Evolutionary conservation across 345 rosid species (phyloP), one percentile per base, ranked within the genome.

Genomic region (Stellera chamaejasme): DNA sequence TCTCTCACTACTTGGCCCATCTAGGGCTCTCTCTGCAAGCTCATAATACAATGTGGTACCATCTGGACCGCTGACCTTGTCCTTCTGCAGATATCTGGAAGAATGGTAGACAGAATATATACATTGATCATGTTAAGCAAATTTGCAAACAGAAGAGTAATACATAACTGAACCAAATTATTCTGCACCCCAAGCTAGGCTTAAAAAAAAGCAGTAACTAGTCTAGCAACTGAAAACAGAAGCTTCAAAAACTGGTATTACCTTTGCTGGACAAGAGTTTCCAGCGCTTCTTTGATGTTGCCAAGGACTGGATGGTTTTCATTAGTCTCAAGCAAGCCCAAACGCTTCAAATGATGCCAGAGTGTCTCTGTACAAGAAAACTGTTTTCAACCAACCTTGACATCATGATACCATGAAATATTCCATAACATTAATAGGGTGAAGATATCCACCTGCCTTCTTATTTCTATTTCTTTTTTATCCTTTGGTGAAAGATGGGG

Each of bases 1-100:
- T 64, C 58, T 83, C 54, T 81, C 88, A 1, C 54, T 70, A 41
- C 84, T 70, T 53, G 81, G 79, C 4, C 77, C 74, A 69, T 93
- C 97, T 56, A 80, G 70, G 25, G 94, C 96, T 79, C 97, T 89
- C 82, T 84, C 97, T 13, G 99, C 99, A 63, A 93, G 91, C 70
- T 82, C 85, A 55, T 87, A 93, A 54, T 76, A 70, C 65, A 82
- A 27, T 41, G 73, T 72, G 71, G 16, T 82, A 48, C 97, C 97
- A 71, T 93, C 99, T 27, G 95, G 94, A 43, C 94, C 85, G 69
- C 27, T 79, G 16, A 84, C 88, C 79, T 81, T 87, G 62, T 80
- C 82, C 75, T 93, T 93, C 71, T 82, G 96, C 79, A 93, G 77
- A 75, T 75, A 89, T 76, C 96, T 89, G 55, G 43, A 58, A 10